These are phyloP conservation scores for Leucosporidium yakuticum DNA, from an alignment of 768 basidiomycete species.

Conservation along the genomic window DNA sequence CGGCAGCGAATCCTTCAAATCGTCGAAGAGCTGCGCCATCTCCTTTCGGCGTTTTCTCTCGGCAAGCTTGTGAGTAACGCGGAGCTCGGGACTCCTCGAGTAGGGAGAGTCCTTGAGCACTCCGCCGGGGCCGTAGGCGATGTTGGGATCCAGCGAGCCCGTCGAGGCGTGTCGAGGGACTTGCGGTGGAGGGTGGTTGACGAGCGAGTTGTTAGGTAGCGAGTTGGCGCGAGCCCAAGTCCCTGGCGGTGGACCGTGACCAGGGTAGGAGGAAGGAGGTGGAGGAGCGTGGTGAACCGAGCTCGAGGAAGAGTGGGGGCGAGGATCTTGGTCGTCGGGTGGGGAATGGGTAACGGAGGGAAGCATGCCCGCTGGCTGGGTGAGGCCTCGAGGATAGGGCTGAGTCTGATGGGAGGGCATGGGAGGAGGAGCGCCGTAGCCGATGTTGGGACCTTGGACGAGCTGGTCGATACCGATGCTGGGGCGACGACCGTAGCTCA, in stretches of 20 bases:
- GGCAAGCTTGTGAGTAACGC: constrained; percentile 93
- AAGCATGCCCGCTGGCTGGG: constrained; percentile 6
- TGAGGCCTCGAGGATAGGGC: not conserved
- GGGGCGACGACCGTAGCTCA: constrained; percentile 16
- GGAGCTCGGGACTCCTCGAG: constrained; percentile 87
- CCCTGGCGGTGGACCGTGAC: not conserved
- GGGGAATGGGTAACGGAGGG: constrained; percentile 5
- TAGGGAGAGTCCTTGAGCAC: constrained; percentile 56
- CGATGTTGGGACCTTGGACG: constrained; percentile 23
- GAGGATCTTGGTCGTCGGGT: constrained; percentile 1
- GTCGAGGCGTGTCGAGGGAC: constrained; percentile 6
- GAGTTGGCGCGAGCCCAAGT: constrained; percentile 8
- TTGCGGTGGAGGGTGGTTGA: not conserved
- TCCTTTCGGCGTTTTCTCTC: constrained; percentile 95
- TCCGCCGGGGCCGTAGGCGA: constrained; percentile 1
- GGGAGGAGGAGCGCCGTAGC: not conserved
- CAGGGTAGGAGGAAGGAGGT: not conserved
- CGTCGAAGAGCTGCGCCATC: constrained; percentile 98
- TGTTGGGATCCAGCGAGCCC: constrained; percentile 18
- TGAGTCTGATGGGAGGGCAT: not conserved
- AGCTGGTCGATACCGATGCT: constrained; percentile 29
- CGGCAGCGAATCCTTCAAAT: constrained; percentile 88
- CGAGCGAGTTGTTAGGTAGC: not conserved
- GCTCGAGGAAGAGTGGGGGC: not conserved
- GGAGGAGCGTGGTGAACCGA: not conserved